A percentile compares a stretch with the other conserved stretches of the same genome.
Conservation (phyloP, 208 protist species). For the Acanthamoeba rhysodes region DNA sequence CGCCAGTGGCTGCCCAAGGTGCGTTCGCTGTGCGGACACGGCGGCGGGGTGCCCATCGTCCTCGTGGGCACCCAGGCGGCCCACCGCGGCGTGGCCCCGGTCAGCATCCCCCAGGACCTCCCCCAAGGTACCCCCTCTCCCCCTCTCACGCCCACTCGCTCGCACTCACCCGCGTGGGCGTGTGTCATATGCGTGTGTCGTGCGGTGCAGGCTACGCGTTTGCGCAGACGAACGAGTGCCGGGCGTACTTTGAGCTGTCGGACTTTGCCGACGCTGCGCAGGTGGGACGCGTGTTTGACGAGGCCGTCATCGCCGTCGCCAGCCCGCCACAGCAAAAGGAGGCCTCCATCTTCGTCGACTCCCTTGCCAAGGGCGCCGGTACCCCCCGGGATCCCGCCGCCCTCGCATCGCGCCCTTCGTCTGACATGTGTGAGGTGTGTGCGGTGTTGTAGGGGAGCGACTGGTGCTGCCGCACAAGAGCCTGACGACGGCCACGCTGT, state of each 20-base stretch:
- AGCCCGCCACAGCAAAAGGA: neutral
- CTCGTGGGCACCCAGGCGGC: slow-evolving; percentile 11
- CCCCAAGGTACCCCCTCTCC: neutral
- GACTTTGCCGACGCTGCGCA: neutral
- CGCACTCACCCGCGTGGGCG: no score
- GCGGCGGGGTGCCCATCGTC: neutral
- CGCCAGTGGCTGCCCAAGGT: slow-evolving; percentile 50
- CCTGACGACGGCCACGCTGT: slow-evolving; percentile 11
- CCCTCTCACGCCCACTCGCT: neutral
- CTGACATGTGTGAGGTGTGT: no score
- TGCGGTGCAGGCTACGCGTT: slow-evolving; percentile 4
- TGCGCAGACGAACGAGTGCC: slow-evolving; percentile 28
- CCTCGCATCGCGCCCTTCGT: neutral
- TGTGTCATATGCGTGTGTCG: neutral
- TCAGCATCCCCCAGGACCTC: slow-evolving; percentile 36
- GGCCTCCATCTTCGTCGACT: slow-evolving; percentile 14
- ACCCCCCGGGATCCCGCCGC: neutral
- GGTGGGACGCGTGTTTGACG: neutral
- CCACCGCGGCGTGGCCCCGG: neutral
- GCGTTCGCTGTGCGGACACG: neutral
- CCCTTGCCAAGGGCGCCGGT: slow-evolving; percentile 6
- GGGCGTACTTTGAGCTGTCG: slow-evolving; percentile 6
- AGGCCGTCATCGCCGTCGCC: neutral
- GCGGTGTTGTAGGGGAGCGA: neutral
- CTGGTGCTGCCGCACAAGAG: slow-evolving; percentile 49